These are phyloP conservation scores for Aspergillus alliaceus DNA, from an alignment of 2,329 filamentous ascomycete genomes.

Conservation along the genomic window DNA sequence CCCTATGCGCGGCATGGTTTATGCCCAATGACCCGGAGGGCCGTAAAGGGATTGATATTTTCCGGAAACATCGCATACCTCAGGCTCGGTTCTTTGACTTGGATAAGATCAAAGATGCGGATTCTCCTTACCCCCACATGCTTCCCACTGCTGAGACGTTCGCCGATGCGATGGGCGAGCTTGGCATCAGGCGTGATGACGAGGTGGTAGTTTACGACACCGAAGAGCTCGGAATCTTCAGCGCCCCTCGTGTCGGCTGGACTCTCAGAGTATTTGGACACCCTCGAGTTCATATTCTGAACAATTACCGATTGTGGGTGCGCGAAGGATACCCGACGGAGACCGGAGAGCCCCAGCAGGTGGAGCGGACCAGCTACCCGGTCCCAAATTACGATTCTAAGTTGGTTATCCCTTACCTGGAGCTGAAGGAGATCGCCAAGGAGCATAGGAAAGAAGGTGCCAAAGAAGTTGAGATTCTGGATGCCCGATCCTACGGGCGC, in stretches of 20 bases:
- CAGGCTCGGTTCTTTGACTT: conserved; percentile 94
- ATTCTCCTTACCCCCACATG: conserved; percentile 95
- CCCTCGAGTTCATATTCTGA: conserved; percentile 80
- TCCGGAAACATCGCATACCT: conserved; percentile 80
- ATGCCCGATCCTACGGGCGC: conserved; percentile 76
- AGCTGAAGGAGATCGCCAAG: conserved; percentile 73
- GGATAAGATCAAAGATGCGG: conserved; percentile 83
- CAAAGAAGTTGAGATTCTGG: conserved; percentile 82
- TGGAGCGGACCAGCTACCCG: conserved; percentile 47
- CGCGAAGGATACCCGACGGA: conserved; percentile 80
- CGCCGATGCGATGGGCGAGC: conserved; percentile 79
- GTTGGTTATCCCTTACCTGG: conserved; percentile 77
- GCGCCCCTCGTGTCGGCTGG: conserved; percentile 90
- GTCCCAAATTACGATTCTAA: conserved; percentile 58
- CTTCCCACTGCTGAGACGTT: conserved; percentile 79
- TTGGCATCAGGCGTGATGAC: conserved; percentile 86
- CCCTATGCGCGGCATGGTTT: conserved; percentile 93
- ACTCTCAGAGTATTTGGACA: conserved; percentile 90
- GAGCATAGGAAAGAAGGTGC: conserved; percentile 79
- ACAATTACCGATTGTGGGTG: conserved; percentile 96
- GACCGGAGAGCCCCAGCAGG: conserved; percentile 56
- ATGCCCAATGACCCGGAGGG: conserved; percentile 79
- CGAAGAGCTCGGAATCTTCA: conserved; percentile 89
- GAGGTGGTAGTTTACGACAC: conserved; percentile 92
- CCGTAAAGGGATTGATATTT: conserved; percentile 77